phyloP scores from a whole-genome alignment of 2,329 filamentous ascomycete genomes.

The Claviceps sp. region DNA sequence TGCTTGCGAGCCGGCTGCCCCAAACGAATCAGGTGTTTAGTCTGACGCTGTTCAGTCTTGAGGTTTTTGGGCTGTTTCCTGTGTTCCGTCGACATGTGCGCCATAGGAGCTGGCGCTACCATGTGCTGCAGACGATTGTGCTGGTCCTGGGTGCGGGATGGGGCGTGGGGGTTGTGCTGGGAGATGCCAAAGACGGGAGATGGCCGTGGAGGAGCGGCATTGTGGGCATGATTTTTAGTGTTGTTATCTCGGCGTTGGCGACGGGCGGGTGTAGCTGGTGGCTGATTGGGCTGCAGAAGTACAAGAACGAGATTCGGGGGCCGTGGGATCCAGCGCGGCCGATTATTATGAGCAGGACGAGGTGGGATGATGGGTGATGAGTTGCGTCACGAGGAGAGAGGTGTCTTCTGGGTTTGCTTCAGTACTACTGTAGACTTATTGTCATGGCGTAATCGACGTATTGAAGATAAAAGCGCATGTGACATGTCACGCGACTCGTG shows the following conservation, averaged over 20 bases:
- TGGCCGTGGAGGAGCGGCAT: constrained; percentile 44
- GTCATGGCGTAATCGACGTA: too few relatives aligned
- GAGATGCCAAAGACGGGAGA: constrained; percentile 25
- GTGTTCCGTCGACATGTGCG: constrained; percentile 85
- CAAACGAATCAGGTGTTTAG: constrained; percentile 91
- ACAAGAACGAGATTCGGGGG: constrained; percentile 97
- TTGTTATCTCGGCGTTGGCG: constrained; percentile 58
- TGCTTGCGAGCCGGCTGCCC: constrained; percentile 77
- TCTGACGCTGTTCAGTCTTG: constrained; percentile 88
- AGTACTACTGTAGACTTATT: too few relatives aligned
- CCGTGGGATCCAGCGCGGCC: constrained; percentile 95
- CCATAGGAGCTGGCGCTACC: constrained; percentile 68
- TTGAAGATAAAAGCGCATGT: too few relatives aligned
- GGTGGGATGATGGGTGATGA: constrained; percentile 29
- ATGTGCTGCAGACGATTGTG: constrained; percentile 60
- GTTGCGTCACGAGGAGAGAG: too few relatives aligned
- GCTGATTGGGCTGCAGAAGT: constrained; percentile 92
- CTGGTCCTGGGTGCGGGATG: constrained; percentile 70
- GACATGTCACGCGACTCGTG: too few relatives aligned
- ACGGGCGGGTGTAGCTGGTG: constrained; percentile 97
- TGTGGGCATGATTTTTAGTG: constrained; percentile 62
- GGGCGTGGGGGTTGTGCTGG: constrained; percentile 54
- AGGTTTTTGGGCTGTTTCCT: constrained; percentile 95
- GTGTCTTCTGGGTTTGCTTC: too few relatives aligned
- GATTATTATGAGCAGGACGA: constrained; percentile 57